Conservation (phyloP, 768 basidiomycete genomes). For the Leucosporidium scottii region DNA sequence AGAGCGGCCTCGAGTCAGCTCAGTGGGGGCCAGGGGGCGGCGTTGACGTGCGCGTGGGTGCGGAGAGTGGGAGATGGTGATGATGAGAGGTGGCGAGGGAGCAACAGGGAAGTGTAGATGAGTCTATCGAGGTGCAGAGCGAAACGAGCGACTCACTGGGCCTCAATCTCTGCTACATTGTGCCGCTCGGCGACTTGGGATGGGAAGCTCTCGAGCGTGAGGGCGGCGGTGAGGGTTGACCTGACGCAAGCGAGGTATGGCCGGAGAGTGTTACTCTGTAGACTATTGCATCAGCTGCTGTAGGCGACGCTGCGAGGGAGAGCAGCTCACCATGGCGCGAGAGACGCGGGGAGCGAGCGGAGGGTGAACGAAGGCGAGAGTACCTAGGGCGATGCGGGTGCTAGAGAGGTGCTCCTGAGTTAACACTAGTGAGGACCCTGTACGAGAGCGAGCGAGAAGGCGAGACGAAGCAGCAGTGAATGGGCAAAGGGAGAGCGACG, state of each 20-base stretch:
- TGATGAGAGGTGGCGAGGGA: neutral
- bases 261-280: constrained; percentile 84
- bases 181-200: constrained; percentile 62
- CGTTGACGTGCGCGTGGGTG: neutral
- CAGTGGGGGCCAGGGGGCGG: neutral
- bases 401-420: neutral
- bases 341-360: neutral
- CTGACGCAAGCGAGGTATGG: constrained; percentile 94
- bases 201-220: constrained; percentile 95
- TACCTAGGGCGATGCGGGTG: neutral
- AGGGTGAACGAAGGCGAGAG: neutral
- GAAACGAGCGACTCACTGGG: constrained; percentile 10
- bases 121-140: neutral
- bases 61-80: neutral
- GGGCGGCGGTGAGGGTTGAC: constrained; percentile 91
- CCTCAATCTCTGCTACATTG: constrained; percentile 26
- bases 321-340: neutral
- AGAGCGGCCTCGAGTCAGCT: neutral
- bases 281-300: neutral
- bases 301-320: neutral
- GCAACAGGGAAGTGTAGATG: no score
- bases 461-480: no score
- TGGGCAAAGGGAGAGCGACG: no score
- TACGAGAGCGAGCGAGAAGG: no score
- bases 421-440: neutral